Evolutionary conservation across 345 rosid species (phyloP).

Genomic region (Boechera retrofracta): DNA sequence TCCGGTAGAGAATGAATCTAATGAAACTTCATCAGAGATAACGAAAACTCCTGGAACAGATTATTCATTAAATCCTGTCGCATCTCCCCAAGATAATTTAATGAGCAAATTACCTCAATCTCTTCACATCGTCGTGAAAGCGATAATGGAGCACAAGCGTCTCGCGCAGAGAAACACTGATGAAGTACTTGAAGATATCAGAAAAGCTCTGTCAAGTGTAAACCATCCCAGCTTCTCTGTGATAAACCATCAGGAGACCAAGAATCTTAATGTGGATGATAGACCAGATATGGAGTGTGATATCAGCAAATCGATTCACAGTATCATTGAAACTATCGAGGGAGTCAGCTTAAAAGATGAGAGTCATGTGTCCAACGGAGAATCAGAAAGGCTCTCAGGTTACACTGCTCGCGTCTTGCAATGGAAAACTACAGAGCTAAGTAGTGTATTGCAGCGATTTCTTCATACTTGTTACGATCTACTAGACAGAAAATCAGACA

Average conservation of each 20-base stretch:
- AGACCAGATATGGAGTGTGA: slow-evolving; percentile 46
- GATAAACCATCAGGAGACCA: slow-evolving; percentile 33
- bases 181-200: slow-evolving; percentile 65
- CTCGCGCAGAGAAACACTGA: slow-evolving; percentile 49
- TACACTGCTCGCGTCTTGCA: slow-evolving; percentile 82
- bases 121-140: slow-evolving; percentile 57
- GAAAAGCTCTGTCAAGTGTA: slow-evolving; percentile 53
- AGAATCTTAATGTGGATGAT: slow-evolving; percentile 38
- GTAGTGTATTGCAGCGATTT: slow-evolving; percentile 60
- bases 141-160: slow-evolving; percentile 55
- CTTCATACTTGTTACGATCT: slow-evolving; percentile 68
- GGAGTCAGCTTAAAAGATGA: slow-evolving; percentile 63
- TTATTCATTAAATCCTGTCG: slow-evolving; percentile 35
- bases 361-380: slow-evolving; percentile 47
- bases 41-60: slow-evolving; percentile 47
- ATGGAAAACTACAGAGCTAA: slow-evolving; percentile 85
- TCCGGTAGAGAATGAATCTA: slow-evolving; percentile 47
- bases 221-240: slow-evolving; percentile 34
- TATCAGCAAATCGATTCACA: slow-evolving; percentile 60
- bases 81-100: slow-evolving; percentile 37
- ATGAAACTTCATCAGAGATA: slow-evolving; percentile 40
- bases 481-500: slow-evolving; percentile 61
- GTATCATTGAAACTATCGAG: slow-evolving; percentile 71
- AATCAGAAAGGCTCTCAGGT: slow-evolving; percentile 58
- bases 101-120: slow-evolving; percentile 46